Base-by-base conservation (phyloP, 805 yeast species). In the Saturnispora gosingensis region DNA sequence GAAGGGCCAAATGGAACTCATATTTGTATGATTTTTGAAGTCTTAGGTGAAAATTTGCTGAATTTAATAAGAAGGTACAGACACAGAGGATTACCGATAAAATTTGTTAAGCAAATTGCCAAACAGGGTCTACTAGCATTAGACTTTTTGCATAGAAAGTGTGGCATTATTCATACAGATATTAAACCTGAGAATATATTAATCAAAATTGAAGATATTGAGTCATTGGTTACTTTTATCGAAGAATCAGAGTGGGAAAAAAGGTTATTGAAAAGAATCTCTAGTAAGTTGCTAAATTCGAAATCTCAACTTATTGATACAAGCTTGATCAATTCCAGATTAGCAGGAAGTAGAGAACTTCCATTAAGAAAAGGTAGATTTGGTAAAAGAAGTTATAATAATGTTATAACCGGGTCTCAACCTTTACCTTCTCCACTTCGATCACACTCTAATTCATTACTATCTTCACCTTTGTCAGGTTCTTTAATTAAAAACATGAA, bases 11-110 rank as follows among this genome's bases (percentile, higher is more conserved):
- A 93, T 67, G 99, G 99, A 1, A 75, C 78, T 2, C 99, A 93
- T 68, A 83, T 89, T 10, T 91, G 93, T 53, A 93, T 93, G 98
- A 97, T 91, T 1, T 93, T 93, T 66, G 99, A 93, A 69, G 96
- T 93, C 0, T 72, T 93, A 55, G 99, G 99, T 20, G 99, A 93
- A 67, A 91, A 89, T 64, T 67, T 93, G 58, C 71, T 93, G 49
- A 90, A 96, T 20, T 72, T 93, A 58, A 88, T 91, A 53, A 78
- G 87, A 56, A 75, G 90, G 52, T 90, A 79, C 59, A 77, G 77
- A 47, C 71, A 69, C 53, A 65, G 63, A 49, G 72, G 72, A 1
- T 66, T 81, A 25, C 86, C 85, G 0, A 60, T 80, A 3, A 69
- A 69, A 47, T 67, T 77, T 53, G 83, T 78, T 3, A 78, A 80